A percentile compares a stretch with the other conserved stretches of the same genome.
These are phyloP conservation scores for Teunomyces gatunensis DNA, from an alignment of 805 yeast genomes.

Conservation along the genomic window DNA sequence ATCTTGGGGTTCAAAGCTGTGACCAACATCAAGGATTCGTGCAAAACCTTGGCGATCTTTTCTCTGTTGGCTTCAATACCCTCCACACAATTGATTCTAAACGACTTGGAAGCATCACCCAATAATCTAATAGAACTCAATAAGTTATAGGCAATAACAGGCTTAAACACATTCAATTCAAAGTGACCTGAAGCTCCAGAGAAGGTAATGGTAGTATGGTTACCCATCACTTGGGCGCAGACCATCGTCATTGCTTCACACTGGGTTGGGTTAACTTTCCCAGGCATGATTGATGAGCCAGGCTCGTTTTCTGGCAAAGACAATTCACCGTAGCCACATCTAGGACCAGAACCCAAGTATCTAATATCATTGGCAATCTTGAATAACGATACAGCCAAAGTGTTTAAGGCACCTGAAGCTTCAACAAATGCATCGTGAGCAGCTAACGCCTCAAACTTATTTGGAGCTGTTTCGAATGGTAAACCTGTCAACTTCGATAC, in stretches of 20 bases:
- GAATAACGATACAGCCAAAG: conserved; percentile 36
- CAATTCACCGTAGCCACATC: conserved; percentile 42
- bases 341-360: conserved; percentile 40
- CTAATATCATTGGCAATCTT: conserved; percentile 40
- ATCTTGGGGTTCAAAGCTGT: conserved; percentile 41
- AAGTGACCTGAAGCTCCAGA: conserved; percentile 41
- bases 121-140: conserved; percentile 34
- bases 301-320: conserved; percentile 40
- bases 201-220: conserved; percentile 37
- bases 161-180: conserved; percentile 41
- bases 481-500: conserved; percentile 34
- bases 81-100: conserved; percentile 37
- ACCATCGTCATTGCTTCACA: conserved; percentile 43
- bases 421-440: conserved; percentile 41
- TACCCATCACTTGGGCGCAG: conserved; percentile 39
- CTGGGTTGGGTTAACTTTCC: conserved; percentile 41
- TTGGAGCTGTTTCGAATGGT: conserved; percentile 35
- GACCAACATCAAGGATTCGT: conserved; percentile 41
- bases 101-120: conserved; percentile 33
- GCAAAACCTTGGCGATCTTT: conserved; percentile 34
- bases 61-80: conserved; percentile 37
- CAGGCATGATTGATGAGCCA: conserved; percentile 43
- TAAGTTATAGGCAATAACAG: conserved; percentile 37
- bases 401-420: conserved; percentile 40
- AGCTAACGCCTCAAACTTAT: conserved; percentile 41